Base-by-base conservation (phyloP, 371 early-diverging fungal genomes). In the Mortierella sp. region DNA sequence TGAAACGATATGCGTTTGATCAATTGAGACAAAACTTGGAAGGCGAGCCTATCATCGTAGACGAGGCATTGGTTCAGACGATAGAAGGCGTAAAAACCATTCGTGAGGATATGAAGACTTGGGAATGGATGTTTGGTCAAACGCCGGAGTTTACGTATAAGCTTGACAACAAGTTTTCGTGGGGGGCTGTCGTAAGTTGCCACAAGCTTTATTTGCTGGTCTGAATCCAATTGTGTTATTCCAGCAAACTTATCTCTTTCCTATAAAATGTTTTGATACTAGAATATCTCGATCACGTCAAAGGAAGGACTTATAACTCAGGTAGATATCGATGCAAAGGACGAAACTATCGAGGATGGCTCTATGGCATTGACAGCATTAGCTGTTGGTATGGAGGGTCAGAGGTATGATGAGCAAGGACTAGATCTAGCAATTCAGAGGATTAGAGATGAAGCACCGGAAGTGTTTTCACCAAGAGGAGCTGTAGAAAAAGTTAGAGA, bases 61-160 rank as follows among this genome's bases (percentile, higher is more conserved):
- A 83, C 37, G 84, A 77, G 52, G 75, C 77, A 0, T 68, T 84
- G 61, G 71, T 88, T 26, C 52, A 75, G 4, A 62, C 67, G 1
- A 62, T 84, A 39, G 86, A 84, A 24, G 78, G 75, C 8, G 83
- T 89, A 20, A 45, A 81, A 32, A 76, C 78, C 57, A 78, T 85
- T 62, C 72, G 85, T 16, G 87, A 90, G 10, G 87, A 90, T 26
- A 67, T 88, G 59, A 77, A 88, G 85, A 88, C 93, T 24, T 96
- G 96, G 95, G 95, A 96, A 45, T 98, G 97, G 97, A 90, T 91
- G 49, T 97, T 89, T 71, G 97, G 96, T 5, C 95, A 96, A 85
- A 97, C 97, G 20, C 97, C 98, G 12, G 93, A 94, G 77, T 98
- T 98, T 68, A 90, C 91, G n/a, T 89, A 93, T 75, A 75, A 86